phyloP scores from a whole-genome alignment of 495 filamentous ascomycete genomes.

The Hypoxylon lienhwacheense region DNA sequence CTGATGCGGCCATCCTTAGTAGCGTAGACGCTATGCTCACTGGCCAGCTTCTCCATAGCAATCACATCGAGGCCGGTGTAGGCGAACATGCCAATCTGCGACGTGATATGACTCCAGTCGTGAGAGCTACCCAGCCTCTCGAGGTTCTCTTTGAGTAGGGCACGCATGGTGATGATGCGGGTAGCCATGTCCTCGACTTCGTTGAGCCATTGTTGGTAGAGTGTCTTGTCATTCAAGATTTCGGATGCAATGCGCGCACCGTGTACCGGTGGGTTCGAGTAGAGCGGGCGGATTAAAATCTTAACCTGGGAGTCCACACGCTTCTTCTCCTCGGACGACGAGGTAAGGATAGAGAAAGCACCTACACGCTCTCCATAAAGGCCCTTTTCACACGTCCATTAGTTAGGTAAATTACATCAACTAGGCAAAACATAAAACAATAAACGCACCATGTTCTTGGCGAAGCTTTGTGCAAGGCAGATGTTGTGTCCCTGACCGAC shows the following conservation, averaged over 20 bases:
- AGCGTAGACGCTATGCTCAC: slow-evolving; percentile 97
- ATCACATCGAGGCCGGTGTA: slow-evolving; percentile 92
- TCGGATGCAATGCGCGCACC: slow-evolving; percentile 90
- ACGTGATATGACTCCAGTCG: slow-evolving; percentile 98
- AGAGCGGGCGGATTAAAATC: slow-evolving; percentile 93
- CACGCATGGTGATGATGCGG: slow-evolving; percentile 97
- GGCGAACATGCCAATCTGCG: slow-evolving; percentile 98
- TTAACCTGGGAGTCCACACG: slow-evolving; percentile 97
- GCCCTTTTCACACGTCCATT: slow-evolving; percentile 57
- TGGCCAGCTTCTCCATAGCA: slow-evolving; percentile 89
- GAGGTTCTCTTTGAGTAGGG: slow-evolving; percentile 87
- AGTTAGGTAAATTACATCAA: not conserved
- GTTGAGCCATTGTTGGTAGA: slow-evolving; percentile 91
- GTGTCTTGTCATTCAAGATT: slow-evolving; percentile 83
- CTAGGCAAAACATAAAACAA: not conserved
- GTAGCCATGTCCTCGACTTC: slow-evolving; percentile 99
- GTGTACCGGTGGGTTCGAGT: slow-evolving; percentile 97
- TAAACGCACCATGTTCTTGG: slow-evolving; percentile 91
- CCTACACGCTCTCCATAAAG: slow-evolving; percentile 98
- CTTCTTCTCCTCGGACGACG: slow-evolving; percentile 85
- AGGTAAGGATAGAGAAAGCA: slow-evolving; percentile 90
- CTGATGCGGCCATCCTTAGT: slow-evolving; percentile 98
- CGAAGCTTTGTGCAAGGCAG: slow-evolving; percentile 89
- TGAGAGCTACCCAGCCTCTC: slow-evolving; percentile 92
- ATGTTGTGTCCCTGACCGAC: slow-evolving; percentile 89